A percentile compares a stretch with the other conserved stretches of the same genome.
Evolutionary conservation across 768 basidiomycete species (phyloP).

Genomic region (Termitomyces sp.): DNA sequence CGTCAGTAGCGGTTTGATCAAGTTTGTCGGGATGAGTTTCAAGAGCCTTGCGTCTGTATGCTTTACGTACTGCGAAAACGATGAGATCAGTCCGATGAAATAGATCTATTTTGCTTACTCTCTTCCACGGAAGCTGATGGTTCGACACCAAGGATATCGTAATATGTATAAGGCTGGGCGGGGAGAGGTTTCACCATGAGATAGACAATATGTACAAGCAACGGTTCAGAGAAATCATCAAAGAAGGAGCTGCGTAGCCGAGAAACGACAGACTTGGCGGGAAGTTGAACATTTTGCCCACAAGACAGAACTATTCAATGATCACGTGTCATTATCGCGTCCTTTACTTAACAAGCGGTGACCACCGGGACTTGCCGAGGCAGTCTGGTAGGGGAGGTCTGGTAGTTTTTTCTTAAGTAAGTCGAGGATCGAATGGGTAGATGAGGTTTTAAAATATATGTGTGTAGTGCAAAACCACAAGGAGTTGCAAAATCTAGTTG

Average conservation of each 20-base stretch:
- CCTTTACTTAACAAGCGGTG: too few species aligned
- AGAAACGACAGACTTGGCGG: background rate
- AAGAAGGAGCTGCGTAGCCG: conserved; percentile 6
- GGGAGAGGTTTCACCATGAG: conserved; percentile 14
- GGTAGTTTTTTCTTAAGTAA: too few species aligned
- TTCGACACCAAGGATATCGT: conserved; percentile 45
- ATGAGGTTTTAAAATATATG: too few species aligned
- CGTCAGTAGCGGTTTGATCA: conserved; percentile 46
- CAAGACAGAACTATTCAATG: background rate
- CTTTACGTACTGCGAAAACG: conserved; percentile 50
- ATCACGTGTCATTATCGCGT: background rate
- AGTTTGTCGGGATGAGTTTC: conserved; percentile 77
- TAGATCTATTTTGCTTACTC: conserved; percentile 29
- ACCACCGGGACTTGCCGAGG: too few species aligned
- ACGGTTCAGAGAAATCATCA: conserved; percentile 8
- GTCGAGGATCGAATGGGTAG: too few species aligned
- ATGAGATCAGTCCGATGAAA: background rate
- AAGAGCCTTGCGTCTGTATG: conserved; percentile 63
- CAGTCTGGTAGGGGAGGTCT: too few species aligned
- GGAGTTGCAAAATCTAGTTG: too few species aligned
- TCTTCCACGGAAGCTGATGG: conserved; percentile 48
- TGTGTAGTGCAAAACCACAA: too few species aligned
- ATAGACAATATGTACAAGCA: background rate
- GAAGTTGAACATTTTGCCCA: conserved; percentile 1
- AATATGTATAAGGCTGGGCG: conserved; percentile 32